Evolutionary conservation across 2,329 filamentous ascomycete species (phyloP).

Genomic region (Penicillium sp.): DNA sequence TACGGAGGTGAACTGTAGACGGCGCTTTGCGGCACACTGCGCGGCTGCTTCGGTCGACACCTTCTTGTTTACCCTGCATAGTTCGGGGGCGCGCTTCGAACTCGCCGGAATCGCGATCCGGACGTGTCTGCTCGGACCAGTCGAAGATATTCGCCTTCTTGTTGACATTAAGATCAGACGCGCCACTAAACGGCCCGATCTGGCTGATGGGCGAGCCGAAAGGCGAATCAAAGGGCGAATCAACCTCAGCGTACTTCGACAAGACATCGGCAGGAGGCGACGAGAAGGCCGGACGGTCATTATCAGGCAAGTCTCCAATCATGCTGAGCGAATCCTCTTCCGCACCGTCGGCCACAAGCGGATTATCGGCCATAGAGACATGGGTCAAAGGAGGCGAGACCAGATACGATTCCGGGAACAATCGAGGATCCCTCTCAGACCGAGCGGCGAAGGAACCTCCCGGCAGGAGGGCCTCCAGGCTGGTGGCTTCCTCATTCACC

Average conservation of each 20-base stretch:
- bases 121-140: slow-evolving; percentile 62
- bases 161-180: slow-evolving; percentile 37
- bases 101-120: slow-evolving; percentile 55
- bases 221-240: not conserved
- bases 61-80: slow-evolving; percentile 64
- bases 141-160: slow-evolving; percentile 62
- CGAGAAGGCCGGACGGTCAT: slow-evolving; percentile 15
- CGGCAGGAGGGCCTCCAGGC: slow-evolving; percentile 52
- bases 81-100: slow-evolving; percentile 61
- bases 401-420: slow-evolving; percentile 20
- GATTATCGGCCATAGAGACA: slow-evolving; percentile 18
- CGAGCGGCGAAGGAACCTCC: slow-evolving; percentile 45
- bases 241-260: slow-evolving; percentile 6
- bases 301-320: slow-evolving; percentile 30
- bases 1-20: slow-evolving; percentile 63
- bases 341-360: slow-evolving; percentile 25
- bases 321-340: slow-evolving; percentile 33
- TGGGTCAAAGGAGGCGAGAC: slow-evolving; percentile 14
- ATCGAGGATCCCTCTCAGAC: slow-evolving; percentile 21
- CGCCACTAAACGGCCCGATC: slow-evolving; percentile 14
- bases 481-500: slow-evolving; percentile 46
- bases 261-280: slow-evolving; percentile 9
- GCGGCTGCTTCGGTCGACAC: slow-evolving; percentile 57
- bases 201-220: slow-evolving; percentile 4
- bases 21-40: slow-evolving; percentile 59